A percentile compares a stretch with the other conserved stretches of the same genome.
Conservation (phyloP, 257 asterid species). For the Sherardia arvensis region DNA sequence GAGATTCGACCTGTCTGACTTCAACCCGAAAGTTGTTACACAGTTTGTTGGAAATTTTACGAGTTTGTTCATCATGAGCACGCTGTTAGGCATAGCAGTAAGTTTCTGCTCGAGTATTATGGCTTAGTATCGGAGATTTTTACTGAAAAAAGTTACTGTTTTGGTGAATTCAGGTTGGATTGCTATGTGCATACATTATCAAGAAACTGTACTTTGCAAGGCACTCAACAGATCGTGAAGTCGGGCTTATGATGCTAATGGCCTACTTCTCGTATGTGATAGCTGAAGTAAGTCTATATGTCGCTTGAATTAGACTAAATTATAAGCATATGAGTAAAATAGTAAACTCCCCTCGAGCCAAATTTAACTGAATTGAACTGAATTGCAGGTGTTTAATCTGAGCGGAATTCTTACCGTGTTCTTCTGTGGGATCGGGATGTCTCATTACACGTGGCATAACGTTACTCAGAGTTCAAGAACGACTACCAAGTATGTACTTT, state of each 20-base stretch:
- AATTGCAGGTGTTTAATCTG: constrained; percentile 42
- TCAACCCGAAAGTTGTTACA: constrained; percentile 22
- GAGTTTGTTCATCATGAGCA: constrained; percentile 50
- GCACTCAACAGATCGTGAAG: constrained; percentile 70
- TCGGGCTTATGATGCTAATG: constrained; percentile 77
- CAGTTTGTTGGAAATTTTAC: constrained; percentile 42
- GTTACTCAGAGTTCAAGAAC: constrained; percentile 54
- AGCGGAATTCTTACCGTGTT: constrained; percentile 81
- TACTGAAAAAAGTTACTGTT: neutral
- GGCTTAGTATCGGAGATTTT: neutral
- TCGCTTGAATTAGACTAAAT: neutral
- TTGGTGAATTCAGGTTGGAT: constrained; percentile 44
- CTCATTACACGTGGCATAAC: constrained; percentile 74
- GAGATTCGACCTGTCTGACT: constrained; percentile 49
- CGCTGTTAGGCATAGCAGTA: constrained; percentile 60
- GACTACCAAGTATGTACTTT: constrained; percentile 46
- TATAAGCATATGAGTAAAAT: no score
- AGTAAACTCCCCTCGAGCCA: no score
- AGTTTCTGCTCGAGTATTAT: constrained; percentile 9
- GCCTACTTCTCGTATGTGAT: constrained; percentile 64
- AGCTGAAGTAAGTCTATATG: constrained; percentile 42
- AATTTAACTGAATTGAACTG: no score
- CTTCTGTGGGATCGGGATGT: constrained; percentile 79
- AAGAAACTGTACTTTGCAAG: constrained; percentile 47
- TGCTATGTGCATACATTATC: constrained; percentile 58